These are phyloP conservation scores for Kuraishia cidri DNA, from an alignment of 805 yeast species.

Conservation along the genomic window DNA sequence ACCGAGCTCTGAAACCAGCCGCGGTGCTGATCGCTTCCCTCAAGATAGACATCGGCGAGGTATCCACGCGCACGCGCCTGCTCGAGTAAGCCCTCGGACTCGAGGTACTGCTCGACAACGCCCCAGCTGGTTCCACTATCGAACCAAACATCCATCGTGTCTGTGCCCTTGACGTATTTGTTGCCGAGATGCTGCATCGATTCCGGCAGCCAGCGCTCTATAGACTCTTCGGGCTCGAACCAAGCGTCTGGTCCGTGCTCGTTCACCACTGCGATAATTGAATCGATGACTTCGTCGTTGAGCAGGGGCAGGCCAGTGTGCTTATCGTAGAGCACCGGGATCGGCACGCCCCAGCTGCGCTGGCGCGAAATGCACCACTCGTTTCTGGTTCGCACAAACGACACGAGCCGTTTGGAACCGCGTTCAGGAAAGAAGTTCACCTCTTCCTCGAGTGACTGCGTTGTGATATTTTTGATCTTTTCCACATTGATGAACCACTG, in stretches of 20 bases:
- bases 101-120: slow-evolving; percentile 33
- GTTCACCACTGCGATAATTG: slow-evolving; percentile 48
- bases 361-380: slow-evolving; percentile 99
- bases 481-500: slow-evolving; percentile 95
- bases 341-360: slow-evolving; percentile 97
- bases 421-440: slow-evolving; percentile 70
- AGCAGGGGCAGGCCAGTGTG: slow-evolving; percentile 57
- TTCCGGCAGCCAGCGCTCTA: slow-evolving; percentile 69
- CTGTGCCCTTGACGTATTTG: slow-evolving; percentile 57
- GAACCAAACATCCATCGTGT: slow-evolving; percentile 99
- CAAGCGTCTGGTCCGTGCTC: slow-evolving; percentile 67
- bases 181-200: slow-evolving; percentile 28
- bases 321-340: slow-evolving; percentile 69
- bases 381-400: slow-evolving; percentile 68
- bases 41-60: slow-evolving; percentile 80
- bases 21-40: slow-evolving; percentile 97
- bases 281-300: slow-evolving; percentile 44
- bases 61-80: slow-evolving; percentile 25
- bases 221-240: slow-evolving; percentile 46
- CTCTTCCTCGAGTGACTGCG: slow-evolving; percentile 37
- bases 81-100: slow-evolving; percentile 20
- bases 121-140: slow-evolving; percentile 96
- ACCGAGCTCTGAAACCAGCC: slow-evolving; percentile 98
- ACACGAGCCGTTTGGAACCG: slow-evolving; percentile 60
- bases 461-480: slow-evolving; percentile 55